Evolutionary conservation across 164 flowering plant species (phyloP).

Genomic region (Nymphaea thermarum): DNA sequence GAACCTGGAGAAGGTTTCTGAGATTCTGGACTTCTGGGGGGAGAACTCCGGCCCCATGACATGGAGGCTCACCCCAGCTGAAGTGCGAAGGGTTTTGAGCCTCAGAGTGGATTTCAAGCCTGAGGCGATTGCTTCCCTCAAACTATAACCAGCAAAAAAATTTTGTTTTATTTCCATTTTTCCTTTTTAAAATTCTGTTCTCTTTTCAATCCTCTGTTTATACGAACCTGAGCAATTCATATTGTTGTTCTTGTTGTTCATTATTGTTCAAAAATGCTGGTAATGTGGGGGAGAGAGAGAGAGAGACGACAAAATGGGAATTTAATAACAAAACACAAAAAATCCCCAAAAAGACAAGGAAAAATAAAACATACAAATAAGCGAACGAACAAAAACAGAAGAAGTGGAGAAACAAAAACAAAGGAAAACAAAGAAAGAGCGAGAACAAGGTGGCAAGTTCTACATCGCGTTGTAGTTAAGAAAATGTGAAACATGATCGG

Average conservation of each 20-base stretch:
- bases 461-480: too few relatives aligned
- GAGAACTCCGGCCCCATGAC: conserved; percentile 99
- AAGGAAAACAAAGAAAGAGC: too few relatives aligned
- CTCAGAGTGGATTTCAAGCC: conserved; percentile 89
- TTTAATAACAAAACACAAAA: too few relatives aligned
- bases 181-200: not conserved
- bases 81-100: conserved; percentile 84
- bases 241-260: not conserved
- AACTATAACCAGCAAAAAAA: conserved; percentile 28
- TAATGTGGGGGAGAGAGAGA: not conserved
- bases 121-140: conserved; percentile 79
- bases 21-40: conserved; percentile 99
- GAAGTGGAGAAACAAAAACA: too few relatives aligned
- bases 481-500: too few relatives aligned
- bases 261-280: too few relatives aligned
- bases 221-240: not conserved
- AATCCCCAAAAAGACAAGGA: too few relatives aligned
- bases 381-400: too few relatives aligned
- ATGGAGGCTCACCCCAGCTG: conserved; percentile 96
- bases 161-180: not conserved
- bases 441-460: too few relatives aligned
- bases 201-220: not conserved
- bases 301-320: not conserved
- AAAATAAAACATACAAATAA: too few relatives aligned
- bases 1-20: conserved; percentile 92